Percentiles rank a stretch among this genome's conserved stretches.
Evolutionary conservation across 768 basidiomycete species (phyloP).

Genomic region (Leccinum disarticulatum): DNA sequence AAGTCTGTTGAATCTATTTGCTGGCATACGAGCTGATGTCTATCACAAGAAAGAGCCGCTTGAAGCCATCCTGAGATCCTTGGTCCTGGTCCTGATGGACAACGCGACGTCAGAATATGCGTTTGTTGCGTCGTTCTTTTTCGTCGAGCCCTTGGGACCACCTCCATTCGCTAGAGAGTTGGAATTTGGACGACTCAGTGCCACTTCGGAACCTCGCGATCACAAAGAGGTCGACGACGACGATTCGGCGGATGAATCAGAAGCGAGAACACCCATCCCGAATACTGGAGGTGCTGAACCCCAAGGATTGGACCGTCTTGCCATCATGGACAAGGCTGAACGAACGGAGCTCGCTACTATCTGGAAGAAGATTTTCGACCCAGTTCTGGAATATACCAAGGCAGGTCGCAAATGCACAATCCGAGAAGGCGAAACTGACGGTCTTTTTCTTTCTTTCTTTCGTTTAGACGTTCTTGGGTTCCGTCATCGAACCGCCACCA

Average conservation of each 20-base stretch:
- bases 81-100: conserved; percentile 89
- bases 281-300: conserved; percentile 28
- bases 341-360: conserved; percentile 57
- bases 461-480: conserved; percentile 62
- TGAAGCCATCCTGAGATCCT: conserved; percentile 83
- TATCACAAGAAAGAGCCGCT: conserved; percentile 67
- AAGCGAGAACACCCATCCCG: conserved; percentile 40
- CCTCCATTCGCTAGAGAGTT: conserved; percentile 36
- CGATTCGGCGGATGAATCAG: conserved; percentile 50
- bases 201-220: conserved; percentile 43
- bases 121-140: conserved; percentile 86
- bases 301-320: conserved; percentile 26
- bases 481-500: conserved; percentile 71
- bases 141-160: conserved; percentile 29
- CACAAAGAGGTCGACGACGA: conserved; percentile 36
- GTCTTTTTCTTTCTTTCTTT: not conserved
- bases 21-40: conserved; percentile 14
- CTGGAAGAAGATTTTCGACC: conserved; percentile 94
- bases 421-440: not conserved
- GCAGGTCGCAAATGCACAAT: conserved; percentile 37
- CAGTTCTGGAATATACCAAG: conserved; percentile 83
- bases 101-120: conserved; percentile 92
- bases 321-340: conserved; percentile 54
- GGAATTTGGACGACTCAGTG: conserved; percentile 35
- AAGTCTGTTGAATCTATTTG: conserved; percentile 32